Evolutionary conservation across 345 rosid species (phyloP).

Genomic region (Brassica cretica): DNA sequence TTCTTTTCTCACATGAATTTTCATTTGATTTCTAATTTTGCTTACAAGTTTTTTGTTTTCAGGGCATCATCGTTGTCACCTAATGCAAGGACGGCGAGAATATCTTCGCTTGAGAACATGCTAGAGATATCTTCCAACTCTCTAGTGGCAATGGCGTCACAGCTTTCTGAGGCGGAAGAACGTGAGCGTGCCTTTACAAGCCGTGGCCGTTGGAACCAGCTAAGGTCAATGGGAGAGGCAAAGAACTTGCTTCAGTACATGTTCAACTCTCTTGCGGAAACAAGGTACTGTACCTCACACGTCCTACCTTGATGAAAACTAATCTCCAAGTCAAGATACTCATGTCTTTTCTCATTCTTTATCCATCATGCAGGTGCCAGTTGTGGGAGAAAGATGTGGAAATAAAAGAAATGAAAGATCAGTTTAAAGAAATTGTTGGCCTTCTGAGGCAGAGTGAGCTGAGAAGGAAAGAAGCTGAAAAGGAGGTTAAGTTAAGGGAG

Average conservation of each 20-base stretch:
- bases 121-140: slow-evolving; percentile 88
- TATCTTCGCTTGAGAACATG: slow-evolving; percentile 93
- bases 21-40: neutral
- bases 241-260: slow-evolving; percentile 92
- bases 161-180: slow-evolving; percentile 98
- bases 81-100: slow-evolving; percentile 85
- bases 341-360: slow-evolving; percentile 3
- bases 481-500: slow-evolving; percentile 79
- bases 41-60: slow-evolving; percentile 29
- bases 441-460: slow-evolving; percentile 75
- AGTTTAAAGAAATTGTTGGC: slow-evolving; percentile 81
- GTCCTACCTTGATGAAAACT: neutral
- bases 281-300: slow-evolving; percentile 52
- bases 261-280: slow-evolving; percentile 84
- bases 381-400: slow-evolving; percentile 93
- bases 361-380: slow-evolving; percentile 61
- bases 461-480: slow-evolving; percentile 75
- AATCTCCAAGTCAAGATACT: neutral
- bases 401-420: slow-evolving; percentile 90
- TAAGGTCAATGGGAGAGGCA: slow-evolving; percentile 98
- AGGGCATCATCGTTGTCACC: slow-evolving; percentile 98
- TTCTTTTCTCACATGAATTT: neutral
- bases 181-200: slow-evolving; percentile 81
- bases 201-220: slow-evolving; percentile 98
- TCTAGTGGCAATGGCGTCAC: slow-evolving; percentile 97